Evolutionary conservation across 345 rosid genomes (phyloP).

Genomic region (Jatropha curcas): DNA sequence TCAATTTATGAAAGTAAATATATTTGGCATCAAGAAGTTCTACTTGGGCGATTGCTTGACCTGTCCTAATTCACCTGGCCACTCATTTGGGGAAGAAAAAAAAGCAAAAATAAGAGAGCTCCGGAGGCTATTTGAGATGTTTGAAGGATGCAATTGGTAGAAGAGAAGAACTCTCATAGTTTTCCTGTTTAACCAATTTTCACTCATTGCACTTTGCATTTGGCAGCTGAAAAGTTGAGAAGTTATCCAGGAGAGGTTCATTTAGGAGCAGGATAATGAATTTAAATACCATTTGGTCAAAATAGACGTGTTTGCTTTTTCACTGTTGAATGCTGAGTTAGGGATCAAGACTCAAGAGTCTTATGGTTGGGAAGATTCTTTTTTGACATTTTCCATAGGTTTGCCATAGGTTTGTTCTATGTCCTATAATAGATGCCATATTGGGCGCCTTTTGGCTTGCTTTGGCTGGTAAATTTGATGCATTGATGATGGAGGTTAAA

Average conservation of each 20-base stretch:
- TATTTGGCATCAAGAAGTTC: not conserved
- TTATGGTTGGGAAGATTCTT: not conserved
- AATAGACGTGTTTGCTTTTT: not conserved
- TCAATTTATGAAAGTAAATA: not conserved
- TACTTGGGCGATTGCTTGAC: not conserved
- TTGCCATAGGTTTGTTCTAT: not conserved
- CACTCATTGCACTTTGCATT: not conserved
- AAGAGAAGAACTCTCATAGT: too few relatives aligned
- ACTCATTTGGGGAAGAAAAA: too few relatives aligned
- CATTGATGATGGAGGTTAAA: too few relatives aligned
- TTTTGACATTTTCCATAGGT: not conserved
- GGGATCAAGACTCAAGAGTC: not conserved
- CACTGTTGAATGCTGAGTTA: not conserved
- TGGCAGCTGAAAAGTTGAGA: not conserved
- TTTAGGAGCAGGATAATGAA: not conserved
- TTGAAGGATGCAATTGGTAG: too few relatives aligned
- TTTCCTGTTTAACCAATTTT: too few relatives aligned
- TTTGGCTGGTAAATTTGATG: too few relatives aligned
- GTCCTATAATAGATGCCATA: not conserved
- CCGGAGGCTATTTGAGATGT: too few relatives aligned
- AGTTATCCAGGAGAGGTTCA: not conserved
- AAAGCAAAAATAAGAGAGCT: too few relatives aligned
- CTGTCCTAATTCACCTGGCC: too few relatives aligned
- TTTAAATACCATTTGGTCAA: not conserved
- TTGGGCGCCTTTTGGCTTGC: too few relatives aligned